Evolutionary conservation across 2,329 filamentous ascomycete species (phyloP).

Genomic region (Claviceps cyperi): DNA sequence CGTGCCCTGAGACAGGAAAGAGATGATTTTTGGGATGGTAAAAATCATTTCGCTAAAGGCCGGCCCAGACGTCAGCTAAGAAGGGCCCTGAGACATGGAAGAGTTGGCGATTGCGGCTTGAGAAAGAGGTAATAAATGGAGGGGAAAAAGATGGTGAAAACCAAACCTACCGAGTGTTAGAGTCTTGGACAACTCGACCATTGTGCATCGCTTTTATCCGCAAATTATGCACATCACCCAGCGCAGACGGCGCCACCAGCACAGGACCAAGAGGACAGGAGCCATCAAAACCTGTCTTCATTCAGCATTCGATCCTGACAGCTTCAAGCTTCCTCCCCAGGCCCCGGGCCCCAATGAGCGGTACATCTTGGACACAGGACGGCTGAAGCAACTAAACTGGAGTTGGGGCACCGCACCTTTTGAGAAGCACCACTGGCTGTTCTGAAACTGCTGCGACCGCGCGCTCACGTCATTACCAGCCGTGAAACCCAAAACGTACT

Average conservation of each 20-base stretch:
- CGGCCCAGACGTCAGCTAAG: too few species aligned
- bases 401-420: constrained; percentile 15
- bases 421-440: constrained; percentile 27
- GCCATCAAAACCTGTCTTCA: constrained; percentile 23
- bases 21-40: constrained; percentile 37
- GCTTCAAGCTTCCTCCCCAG: too few species aligned
- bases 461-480: constrained; percentile 24
- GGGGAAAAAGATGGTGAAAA: background rate
- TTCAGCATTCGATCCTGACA: background rate
- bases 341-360: too few species aligned
- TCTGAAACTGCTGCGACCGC: constrained; percentile 22
- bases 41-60: constrained; percentile 37
- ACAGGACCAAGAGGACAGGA: constrained; percentile 33
- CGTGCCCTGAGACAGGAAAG: constrained; percentile 43
- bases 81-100: too few species aligned
- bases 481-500: constrained; percentile 26
- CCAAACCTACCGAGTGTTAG: constrained; percentile 13
- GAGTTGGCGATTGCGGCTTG: too few species aligned
- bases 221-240: constrained; percentile 19
- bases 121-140: too few species aligned
- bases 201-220: constrained; percentile 20
- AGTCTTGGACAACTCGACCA: constrained; percentile 22
- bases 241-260: constrained; percentile 16
- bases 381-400: too few species aligned
- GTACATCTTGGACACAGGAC: too few species aligned